Evolutionary conservation across 257 asterid genomes (phyloP), one percentile per base, ranked within the genome.

Genomic region (Linaria vulgaris): DNA sequence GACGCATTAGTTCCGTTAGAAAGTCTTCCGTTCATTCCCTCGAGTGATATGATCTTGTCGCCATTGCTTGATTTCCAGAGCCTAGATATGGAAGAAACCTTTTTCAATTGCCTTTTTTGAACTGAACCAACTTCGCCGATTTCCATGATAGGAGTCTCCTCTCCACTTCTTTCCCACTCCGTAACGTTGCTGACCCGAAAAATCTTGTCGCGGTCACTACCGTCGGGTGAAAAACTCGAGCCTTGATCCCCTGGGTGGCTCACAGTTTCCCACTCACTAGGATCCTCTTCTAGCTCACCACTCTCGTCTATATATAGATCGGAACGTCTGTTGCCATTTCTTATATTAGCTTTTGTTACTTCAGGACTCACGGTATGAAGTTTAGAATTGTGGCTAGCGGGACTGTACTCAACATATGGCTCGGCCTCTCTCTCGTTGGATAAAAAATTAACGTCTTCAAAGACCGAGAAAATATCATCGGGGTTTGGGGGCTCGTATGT

Each of bases 231-330:
- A 50, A 60, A 80, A 65, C 81, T 80, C 1, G 86, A 83, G 59
- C 80, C 86, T 60, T 69, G 80, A 52, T 79, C 86, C 16, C 79
- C 88, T 0, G 75, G 78, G 53, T 78, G 86, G 69, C 86, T 83
- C 73, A 83, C 89, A 0, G 86, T 82, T 50, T 82, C 88, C 88
- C 88, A 82, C 80, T 80, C 86, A 6, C 87, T 81, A 6, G 66
- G 77, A 9, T 83, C 89, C 66, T 80, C 88, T 62, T 77, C 88
- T 2, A 75, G 59, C 16, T 77, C 86, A 3, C 84, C 78, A 6
- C 74, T 83, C 55, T 50, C 74, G 56, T 80, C 78, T 46, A 72
- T 61, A 46, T 70, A 74, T 10, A 64, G 65, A 31, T 76, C 64
- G 24, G 85, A 76, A 49, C 64, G 71, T 60, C 75, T 58, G 19